These are phyloP conservation scores for Clausena lansium DNA, from an alignment of 345 rosid species.

Conservation along the genomic window DNA sequence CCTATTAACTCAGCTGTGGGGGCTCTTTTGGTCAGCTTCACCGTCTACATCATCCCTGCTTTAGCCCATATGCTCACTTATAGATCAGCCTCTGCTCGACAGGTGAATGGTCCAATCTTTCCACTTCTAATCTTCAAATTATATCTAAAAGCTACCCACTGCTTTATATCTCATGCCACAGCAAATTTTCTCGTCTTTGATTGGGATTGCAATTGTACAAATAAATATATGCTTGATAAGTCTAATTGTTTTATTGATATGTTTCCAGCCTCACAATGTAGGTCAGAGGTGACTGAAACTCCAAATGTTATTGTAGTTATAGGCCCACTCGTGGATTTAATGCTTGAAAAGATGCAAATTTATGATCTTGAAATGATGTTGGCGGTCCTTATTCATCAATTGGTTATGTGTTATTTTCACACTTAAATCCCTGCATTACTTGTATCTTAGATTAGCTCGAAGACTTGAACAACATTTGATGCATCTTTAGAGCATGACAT, in stretches of 20 bases:
- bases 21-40: slow-evolving; percentile 80
- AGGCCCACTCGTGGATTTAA: background rate
- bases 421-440: background rate
- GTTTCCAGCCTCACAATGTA: background rate
- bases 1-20: slow-evolving; percentile 92
- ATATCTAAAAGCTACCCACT: slow-evolving; percentile 9
- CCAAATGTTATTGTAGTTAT: background rate
- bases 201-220: background rate
- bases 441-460: slow-evolving; percentile 15
- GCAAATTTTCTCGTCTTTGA: background rate
- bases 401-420: slow-evolving; percentile 15
- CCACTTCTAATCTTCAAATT: slow-evolving; percentile 7
- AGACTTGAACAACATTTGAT: background rate
- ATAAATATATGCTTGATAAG: background rate
- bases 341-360: slow-evolving; percentile 16
- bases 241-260: background rate
- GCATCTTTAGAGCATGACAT: background rate
- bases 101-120: slow-evolving; percentile 36
- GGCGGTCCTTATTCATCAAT: slow-evolving; percentile 25
- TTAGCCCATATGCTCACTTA: slow-evolving; percentile 80
- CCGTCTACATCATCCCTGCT: slow-evolving; percentile 84
- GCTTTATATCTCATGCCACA: slow-evolving; percentile 4
- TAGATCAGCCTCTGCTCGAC: slow-evolving; percentile 63
- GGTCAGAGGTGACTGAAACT: slow-evolving; percentile 3
- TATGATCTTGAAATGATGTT: slow-evolving; percentile 19